These are phyloP conservation scores for Ostreobium quekettii DNA, from an alignment of 139 green algal species.

Conservation along the genomic window DNA sequence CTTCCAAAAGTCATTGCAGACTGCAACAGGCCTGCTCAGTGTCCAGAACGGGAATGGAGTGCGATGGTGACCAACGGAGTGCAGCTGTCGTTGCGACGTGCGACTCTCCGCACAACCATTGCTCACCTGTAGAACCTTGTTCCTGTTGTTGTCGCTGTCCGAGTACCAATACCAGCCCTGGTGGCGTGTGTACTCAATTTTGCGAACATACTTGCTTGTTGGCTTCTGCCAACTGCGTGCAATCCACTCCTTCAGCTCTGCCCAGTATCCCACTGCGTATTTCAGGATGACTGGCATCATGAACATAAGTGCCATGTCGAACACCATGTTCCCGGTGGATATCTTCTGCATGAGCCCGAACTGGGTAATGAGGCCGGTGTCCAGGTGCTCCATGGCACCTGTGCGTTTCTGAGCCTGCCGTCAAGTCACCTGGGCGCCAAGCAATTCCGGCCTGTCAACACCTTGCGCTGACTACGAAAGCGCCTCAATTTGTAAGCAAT, in stretches of 20 bases:
- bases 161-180: constrained; percentile 10
- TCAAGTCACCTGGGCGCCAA: no score
- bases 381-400: no score
- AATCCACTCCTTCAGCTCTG: not conserved
- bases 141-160: not conserved
- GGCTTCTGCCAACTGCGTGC: not conserved
- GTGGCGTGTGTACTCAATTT: not conserved
- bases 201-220: not conserved
- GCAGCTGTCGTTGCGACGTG: no score
- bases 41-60: no score
- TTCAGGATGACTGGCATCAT: constrained; percentile 24
- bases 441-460: no score
- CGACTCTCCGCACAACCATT: no score
- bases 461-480: no score
- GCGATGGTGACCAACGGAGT: no score
- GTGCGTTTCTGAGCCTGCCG: no score
- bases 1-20: constrained; percentile 23
- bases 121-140: no score
- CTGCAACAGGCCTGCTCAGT: no score
- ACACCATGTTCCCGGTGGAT: constrained; percentile 16
- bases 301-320: constrained; percentile 30
- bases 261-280: not conserved
- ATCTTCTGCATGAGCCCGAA: constrained; percentile 32
- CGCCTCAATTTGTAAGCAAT: no score
- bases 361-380: not conserved